These are phyloP conservation scores for Plantago lanceolata DNA, from an alignment of 305 asterid species.

Conservation along the genomic window DNA sequence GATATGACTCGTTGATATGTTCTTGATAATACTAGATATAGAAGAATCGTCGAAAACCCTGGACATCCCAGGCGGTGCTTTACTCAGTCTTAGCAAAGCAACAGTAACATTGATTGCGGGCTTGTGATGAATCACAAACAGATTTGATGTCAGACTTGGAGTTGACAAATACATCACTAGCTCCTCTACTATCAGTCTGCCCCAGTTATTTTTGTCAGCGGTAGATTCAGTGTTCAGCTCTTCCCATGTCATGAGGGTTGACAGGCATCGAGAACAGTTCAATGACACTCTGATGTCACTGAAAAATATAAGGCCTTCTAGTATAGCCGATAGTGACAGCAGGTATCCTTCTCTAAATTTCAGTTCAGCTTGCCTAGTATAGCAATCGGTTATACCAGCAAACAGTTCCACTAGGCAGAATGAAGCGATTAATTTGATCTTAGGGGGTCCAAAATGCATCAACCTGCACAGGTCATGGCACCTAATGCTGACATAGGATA, in stretches of 20 bases:
- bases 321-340: conserved; percentile 45
- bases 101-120: conserved; percentile 64
- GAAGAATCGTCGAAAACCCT: conserved; percentile 58
- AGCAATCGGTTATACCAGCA: conserved; percentile 39
- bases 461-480: conserved; percentile 79
- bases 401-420: conserved; percentile 68
- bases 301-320: conserved; percentile 69
- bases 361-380: conserved; percentile 32
- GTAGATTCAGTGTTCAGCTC: conserved; percentile 34
- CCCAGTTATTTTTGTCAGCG: conserved; percentile 48
- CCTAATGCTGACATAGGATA: conserved; percentile 49
- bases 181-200: conserved; percentile 79
- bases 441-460: conserved; percentile 76
- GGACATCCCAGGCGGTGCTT: conserved; percentile 56
- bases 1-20: conserved; percentile 47
- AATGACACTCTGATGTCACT: conserved; percentile 54
- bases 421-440: conserved; percentile 62
- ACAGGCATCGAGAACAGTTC: conserved; percentile 66
- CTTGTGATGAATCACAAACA: conserved; percentile 48
- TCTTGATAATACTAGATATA: conserved; percentile 44
- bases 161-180: conserved; percentile 64
- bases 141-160: conserved; percentile 52
- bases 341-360: conserved; percentile 47
- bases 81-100: conserved; percentile 51
- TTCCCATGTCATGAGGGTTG: conserved; percentile 55